Conservation (phyloP, 2,329 filamentous ascomycete genomes). For the Pochonia chlamydosporia region DNA sequence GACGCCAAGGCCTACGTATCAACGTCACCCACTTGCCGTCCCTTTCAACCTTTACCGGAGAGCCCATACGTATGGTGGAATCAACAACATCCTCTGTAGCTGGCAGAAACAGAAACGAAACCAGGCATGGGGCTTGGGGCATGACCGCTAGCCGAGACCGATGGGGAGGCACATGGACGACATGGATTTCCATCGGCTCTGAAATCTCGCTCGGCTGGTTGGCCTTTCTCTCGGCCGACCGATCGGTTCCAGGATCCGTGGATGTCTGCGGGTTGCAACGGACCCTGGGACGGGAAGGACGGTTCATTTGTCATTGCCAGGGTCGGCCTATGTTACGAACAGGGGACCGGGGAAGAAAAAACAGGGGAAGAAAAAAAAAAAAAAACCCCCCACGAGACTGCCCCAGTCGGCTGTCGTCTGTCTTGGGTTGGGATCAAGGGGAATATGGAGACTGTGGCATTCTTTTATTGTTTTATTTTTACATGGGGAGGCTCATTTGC, state of each 20-base stretch:
- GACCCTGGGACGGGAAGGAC: background rate
- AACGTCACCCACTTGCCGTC: background rate
- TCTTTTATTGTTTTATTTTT: too few species aligned
- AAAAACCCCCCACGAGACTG: too few species aligned
- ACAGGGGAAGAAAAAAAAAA: too few species aligned
- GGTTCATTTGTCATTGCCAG: background rate
- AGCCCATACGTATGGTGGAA: conserved; percentile 4
- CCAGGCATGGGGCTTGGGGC: background rate
- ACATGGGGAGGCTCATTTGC: background rate
- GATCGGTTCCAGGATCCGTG: background rate
- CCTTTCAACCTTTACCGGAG: background rate
- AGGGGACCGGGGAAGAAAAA: too few species aligned
- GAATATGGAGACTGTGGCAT: background rate
- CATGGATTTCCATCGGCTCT: background rate
- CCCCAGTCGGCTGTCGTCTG: too few species aligned
- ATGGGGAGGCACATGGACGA: background rate
- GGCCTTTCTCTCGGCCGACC: background rate
- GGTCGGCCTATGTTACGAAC: background rate
- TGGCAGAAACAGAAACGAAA: background rate
- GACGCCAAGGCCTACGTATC: background rate
- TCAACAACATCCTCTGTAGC: conserved; percentile 1
- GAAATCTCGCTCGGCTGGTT: background rate
- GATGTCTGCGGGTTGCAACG: background rate
- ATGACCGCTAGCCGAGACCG: background rate
- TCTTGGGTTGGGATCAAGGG: too few species aligned